Conservation (phyloP, 2,329 filamentous ascomycete species). For the Colletotrichum limetticola region DNA sequence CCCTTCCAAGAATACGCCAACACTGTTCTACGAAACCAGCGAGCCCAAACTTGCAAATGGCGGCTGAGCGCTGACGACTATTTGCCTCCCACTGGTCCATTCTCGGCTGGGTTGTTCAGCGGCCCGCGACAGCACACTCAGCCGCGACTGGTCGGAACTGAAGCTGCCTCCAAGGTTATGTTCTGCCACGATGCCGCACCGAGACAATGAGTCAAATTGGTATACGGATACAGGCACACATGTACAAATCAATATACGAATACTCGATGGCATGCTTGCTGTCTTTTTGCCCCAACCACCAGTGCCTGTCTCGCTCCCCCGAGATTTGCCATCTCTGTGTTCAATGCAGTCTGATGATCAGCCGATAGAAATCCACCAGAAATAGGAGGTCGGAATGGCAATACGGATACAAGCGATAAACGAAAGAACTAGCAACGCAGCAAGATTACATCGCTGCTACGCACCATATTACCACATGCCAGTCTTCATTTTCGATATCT, state of each 20-base stretch:
- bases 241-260: not conserved
- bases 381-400: constrained; percentile 20
- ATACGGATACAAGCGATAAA: not conserved
- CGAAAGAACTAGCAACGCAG: not conserved
- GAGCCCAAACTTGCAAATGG: constrained; percentile 1
- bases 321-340: constrained; percentile 13
- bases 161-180: constrained; percentile 8
- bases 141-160: constrained; percentile 15
- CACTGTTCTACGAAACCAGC: not conserved
- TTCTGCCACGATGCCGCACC: constrained; percentile 24
- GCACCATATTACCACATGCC: constrained; percentile 24
- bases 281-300: constrained; percentile 12
- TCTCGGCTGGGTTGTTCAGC: constrained; percentile 11
- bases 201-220: constrained; percentile 19
- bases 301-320: not conserved
- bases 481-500: constrained; percentile 31
- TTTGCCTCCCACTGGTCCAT: constrained; percentile 15
- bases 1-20: constrained; percentile 5
- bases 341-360: not conserved
- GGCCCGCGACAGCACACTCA: constrained; percentile 1
- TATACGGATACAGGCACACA: not conserved
- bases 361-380: constrained; percentile 4
- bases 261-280: constrained; percentile 26
- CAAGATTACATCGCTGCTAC: constrained; percentile 7
- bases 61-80: constrained; percentile 24